These are phyloP conservation scores for Colletotrichum sp. DNA, from an alignment of 2,329 filamentous ascomycete species.

Conservation along the genomic window DNA sequence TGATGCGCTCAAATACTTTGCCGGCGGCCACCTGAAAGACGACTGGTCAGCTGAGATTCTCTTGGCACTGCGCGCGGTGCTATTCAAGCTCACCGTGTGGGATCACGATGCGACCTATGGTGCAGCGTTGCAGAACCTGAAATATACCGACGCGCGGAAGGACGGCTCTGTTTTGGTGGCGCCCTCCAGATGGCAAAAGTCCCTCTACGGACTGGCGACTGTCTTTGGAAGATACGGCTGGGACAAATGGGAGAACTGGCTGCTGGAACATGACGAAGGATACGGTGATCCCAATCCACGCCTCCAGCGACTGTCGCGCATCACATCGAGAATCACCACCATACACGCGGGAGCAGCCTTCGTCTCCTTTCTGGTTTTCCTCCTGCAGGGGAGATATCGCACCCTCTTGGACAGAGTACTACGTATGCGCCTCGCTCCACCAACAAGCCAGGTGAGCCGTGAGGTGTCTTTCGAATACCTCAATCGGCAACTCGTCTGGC, in stretches of 20 bases:
- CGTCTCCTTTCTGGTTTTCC: conserved; percentile 85
- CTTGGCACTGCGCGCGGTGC: conserved; percentile 73
- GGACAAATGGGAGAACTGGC: conserved; percentile 90
- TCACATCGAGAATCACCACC: conserved; percentile 74
- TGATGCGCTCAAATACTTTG: conserved; percentile 87
- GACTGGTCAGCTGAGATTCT: conserved; percentile 89
- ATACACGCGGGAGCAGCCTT: conserved; percentile 84
- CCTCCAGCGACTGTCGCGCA: conserved; percentile 63
- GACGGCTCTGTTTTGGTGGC: conserved; percentile 66
- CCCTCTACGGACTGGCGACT: conserved; percentile 81
- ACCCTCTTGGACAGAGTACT: conserved; percentile 88
- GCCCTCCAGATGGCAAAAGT: conserved; percentile 84
- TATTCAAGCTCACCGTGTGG: conserved; percentile 98
- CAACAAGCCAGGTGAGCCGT: conserved; percentile 82
- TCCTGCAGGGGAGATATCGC: conserved; percentile 88
- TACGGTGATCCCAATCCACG: conserved; percentile 62
- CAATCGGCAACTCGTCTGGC: conserved; percentile 97
- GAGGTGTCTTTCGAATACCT: conserved; percentile 98
- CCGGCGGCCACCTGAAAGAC: conserved; percentile 75
- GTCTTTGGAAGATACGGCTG: conserved; percentile 89
- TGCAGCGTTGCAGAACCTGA: conserved; percentile 88
- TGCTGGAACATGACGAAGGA: conserved; percentile 78
- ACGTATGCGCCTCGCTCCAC: conserved; percentile 83
- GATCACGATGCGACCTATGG: conserved; percentile 96
- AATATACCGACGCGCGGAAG: conserved; percentile 83